Base-by-base conservation (phyloP, 768 basidiomycete species). In the Xanthoconium stramineum region DNA sequence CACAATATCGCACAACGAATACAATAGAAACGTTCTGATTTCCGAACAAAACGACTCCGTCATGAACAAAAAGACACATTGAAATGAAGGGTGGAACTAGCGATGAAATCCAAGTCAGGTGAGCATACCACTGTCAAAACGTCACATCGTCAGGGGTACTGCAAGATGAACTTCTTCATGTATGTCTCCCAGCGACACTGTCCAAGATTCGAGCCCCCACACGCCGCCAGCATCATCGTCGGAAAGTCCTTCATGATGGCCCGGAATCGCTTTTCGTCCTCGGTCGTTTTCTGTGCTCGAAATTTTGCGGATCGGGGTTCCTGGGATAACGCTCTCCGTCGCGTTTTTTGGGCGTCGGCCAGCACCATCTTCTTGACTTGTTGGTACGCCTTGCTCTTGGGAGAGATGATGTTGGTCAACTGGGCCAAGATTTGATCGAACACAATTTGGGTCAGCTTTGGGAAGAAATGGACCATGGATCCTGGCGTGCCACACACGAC, bases 401-500 rank as follows among this genome's bases (percentile, higher is more conserved):
- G 75, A 2, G 66, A 65, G 0, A 73, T 62, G 50, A 80, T 56
- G 5, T 66, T 62, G 38, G 67, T 53, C 32, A 84, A 61, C 37
- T 76, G 55, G 19, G 61, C 53, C 35, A 55, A 61, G 20, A 78
- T 79, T 47, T 76, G 55, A 49, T 80, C 72, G 69, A 74, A 84
- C 13, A 76, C 82, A 66, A 85, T 80, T 47, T 62, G 69, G 35
- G 71, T 64, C 19, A 90, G 74, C 30, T 61, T 75, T 9, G 73
- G 48, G 70, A 78, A 90, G 72, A 83, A 87, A 71, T 89, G 87
- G 11, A 86, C 80, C 61, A 91, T 70, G 3, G 88, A 90, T 11
- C 89, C 88, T n/a, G 89, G 87, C 6, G 89, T 91, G 64, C 89
- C 88, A 59, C 89, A 91, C 33, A 89, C 81, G 53, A 89, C 80